phyloP scores from a whole-genome alignment of 148 eudicot genomes.

The Rhododendron ovatum region DNA sequence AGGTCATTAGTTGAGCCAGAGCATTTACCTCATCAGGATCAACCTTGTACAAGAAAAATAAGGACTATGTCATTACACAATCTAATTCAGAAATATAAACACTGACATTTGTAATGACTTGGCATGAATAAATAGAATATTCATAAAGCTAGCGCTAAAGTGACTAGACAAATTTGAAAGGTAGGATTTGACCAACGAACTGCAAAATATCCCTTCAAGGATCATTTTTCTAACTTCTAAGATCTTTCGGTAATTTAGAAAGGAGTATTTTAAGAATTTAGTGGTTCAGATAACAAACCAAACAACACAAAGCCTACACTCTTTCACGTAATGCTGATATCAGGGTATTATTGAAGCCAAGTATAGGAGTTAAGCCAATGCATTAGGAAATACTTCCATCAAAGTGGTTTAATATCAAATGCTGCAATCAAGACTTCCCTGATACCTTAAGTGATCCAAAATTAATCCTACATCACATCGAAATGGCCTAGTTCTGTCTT shows the following conservation, averaged over 20 bases:
- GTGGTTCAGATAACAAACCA: not conserved
- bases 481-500: not conserved
- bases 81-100: not conserved
- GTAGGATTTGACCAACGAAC: not conserved
- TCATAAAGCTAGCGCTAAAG: not conserved
- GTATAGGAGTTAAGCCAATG: not conserved
- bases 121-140: not conserved
- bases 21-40: conserved; percentile 66
- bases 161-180: not conserved
- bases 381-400: not conserved
- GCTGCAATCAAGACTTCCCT: not conserved
- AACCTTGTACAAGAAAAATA: conserved; percentile 24
- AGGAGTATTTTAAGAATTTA: not conserved
- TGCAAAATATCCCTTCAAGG: not conserved
- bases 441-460: not conserved
- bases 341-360: not conserved
- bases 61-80: not conserved
- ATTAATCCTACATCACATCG: not conserved
- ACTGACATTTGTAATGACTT: not conserved
- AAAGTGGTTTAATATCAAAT: not conserved
- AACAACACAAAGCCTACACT: not conserved
- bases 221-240: not conserved
- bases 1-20: conserved; percentile 62
- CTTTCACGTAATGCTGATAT: not conserved
- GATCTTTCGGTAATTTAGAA: not conserved